These are phyloP conservation scores for Erythrobasidium hasegawianum DNA, from an alignment of 1,284 basidiomycete species.

Conservation along the genomic window DNA sequence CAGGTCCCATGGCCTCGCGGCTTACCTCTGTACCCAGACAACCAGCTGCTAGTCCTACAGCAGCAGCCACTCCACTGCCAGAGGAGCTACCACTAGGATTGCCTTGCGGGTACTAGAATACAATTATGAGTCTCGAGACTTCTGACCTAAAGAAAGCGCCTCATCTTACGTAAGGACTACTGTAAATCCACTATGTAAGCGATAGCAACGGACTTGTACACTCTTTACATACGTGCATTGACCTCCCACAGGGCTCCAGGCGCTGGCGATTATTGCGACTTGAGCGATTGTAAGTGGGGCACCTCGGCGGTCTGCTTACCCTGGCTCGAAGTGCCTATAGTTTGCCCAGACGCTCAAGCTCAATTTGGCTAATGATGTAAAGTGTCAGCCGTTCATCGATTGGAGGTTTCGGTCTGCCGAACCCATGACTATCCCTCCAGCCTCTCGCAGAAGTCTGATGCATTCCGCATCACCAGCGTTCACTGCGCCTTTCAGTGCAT, in stretches of 20 bases:
- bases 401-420: neutral
- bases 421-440: conserved; percentile 62
- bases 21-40: conserved; percentile 62
- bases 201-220: too few species aligned
- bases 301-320: conserved; percentile 52
- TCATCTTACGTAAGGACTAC: too few species aligned
- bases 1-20: neutral
- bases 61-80: conserved; percentile 61
- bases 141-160: too few species aligned
- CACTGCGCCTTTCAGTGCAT: conserved; percentile 53
- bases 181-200: too few species aligned
- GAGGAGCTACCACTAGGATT: conserved; percentile 65
- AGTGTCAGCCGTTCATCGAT: neutral
- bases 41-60: conserved; percentile 61
- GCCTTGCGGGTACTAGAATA: conserved; percentile 57
- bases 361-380: conserved; percentile 50
- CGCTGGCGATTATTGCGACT: conserved; percentile 48
- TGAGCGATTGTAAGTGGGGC: too few species aligned
- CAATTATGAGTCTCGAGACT: too few species aligned
- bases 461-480: conserved; percentile 63
- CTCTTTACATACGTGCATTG: conserved; percentile 56
- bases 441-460: conserved; percentile 59
- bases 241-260: conserved; percentile 65
- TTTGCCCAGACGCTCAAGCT: conserved; percentile 49
- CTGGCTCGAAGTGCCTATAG: conserved; percentile 54